Base-by-base conservation (phyloP, 2,329 filamentous ascomycete genomes). In the Penicillium sp. region DNA sequence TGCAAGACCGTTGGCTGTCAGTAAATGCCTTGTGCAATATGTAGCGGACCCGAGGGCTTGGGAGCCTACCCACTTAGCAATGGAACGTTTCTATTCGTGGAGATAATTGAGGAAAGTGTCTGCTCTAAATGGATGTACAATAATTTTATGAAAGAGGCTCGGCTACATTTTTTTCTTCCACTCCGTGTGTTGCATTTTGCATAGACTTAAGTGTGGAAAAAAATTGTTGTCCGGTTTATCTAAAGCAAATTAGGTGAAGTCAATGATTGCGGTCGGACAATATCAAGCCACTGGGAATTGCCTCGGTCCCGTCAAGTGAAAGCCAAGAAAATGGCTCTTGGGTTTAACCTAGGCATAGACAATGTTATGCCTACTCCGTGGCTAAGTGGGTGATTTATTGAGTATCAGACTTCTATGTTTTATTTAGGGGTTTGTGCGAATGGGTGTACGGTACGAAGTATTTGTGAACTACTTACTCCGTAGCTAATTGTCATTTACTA, bases 1-100 rank as follows among this genome's bases (percentile, higher is more conserved):
- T 47, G 42, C 27, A 51, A 27, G 42, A 47, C 42, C 49, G 42
- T 47, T 47, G 27, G 35, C 10, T 23, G 18, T 18, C 38, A 34
- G 35, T 9, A 26, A 23, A 23, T 3, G 23, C 26, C 14, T n/a
- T 34, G 14, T 13, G 14, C 19, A 16, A 39, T 39, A 27, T 23
- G 26, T 26, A 32, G 19, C 23, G 32, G 49, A 40, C 35, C 49
- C 49, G 14, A 8, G 10, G 7, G 34, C 32, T 47, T 47, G 42
- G 48, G 4, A 47, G 9, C 10, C 18, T 51, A 47, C 11, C 41
- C 42, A 47, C 49, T 38, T 46, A 34, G 36, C 14, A 27, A 44
- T 38, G 38, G 29, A 30, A 42, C 27, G 32, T 46, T 47, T 34
- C 11, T 30, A 32, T 40, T 38, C 39, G 30, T 38, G 48, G 40